Base-by-base conservation (phyloP, 371 early-diverging fungal genomes). In the Mucor piriformis region DNA sequence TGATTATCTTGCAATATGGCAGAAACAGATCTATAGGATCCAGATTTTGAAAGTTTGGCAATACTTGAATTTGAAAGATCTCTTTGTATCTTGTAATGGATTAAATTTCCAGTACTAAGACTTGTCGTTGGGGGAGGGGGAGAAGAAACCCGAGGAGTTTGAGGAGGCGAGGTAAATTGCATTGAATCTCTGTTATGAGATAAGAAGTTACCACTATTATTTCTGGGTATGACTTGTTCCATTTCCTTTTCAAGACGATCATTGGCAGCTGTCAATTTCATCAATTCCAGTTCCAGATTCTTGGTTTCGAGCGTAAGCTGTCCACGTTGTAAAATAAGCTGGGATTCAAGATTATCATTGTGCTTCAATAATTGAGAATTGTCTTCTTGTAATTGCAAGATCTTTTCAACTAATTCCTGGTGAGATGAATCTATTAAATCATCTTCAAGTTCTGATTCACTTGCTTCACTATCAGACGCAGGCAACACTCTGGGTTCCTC, bases 201-300 rank as follows among this genome's bases (percentile, higher is more conserved):
- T n/a, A 50, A n/a, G 2, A 37, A 32, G 23, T 38, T 34, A 8
- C 35, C 27, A 21, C 47, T 50, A 15, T 42, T 57, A 49, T 64
- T 74, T 49, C 72, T 66, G 13, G 79, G 76, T 32, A 76, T 63
- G 16, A 70, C 56, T 52, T 77, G 78, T 33, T 77, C 76, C 70
- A 77, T 71, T 54, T 81, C 81, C 42, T 72, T 75, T 49, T 81
- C 81, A 43, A 81, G 60, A 1, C 76, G 72, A 40, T 77, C 81
- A 50, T 81, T 81, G 3, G 78, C 78, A n/a, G 76, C 77, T 0
- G 66, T 64, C 11, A 77, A 53, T 35, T 76, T 75, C 66, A 76
- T 70, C 27, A 77, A 47, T 47, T 81, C 75, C 12, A 71, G 20
- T 57, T 81, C 78, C 25, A 80, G 34, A 16, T 75, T 72, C 53